A percentile compares a stretch with the other conserved stretches of the same genome.
phyloP scores from a whole-genome alignment of 805 yeast genomes.

The Candida glaebosa region DNA sequence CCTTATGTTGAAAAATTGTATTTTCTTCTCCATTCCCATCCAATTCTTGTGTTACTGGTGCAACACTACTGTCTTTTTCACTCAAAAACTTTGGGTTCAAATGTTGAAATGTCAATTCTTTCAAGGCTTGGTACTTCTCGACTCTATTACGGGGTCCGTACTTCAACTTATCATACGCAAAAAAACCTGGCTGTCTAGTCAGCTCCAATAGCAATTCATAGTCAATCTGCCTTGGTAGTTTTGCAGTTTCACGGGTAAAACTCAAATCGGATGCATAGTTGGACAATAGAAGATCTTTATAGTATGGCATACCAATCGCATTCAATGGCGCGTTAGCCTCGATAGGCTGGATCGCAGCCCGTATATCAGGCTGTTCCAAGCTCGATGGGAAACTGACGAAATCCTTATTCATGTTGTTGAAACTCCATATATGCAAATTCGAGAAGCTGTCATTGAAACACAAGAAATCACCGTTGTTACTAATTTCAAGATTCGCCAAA shows the following conservation, averaged over 20 bases:
- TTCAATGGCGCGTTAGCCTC: constrained; percentile 61
- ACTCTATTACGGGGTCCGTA: constrained; percentile 56
- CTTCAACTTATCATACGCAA: constrained; percentile 50
- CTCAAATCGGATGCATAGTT: constrained; percentile 69
- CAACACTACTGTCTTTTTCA: constrained; percentile 28
- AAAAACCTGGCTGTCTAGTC: constrained; percentile 13
- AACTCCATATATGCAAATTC: constrained; percentile 66
- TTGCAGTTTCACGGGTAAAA: constrained; percentile 59
- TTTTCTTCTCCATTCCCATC: constrained; percentile 2
- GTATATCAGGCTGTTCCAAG: constrained; percentile 55
- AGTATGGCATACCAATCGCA: constrained; percentile 82
- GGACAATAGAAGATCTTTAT: constrained; percentile 70
- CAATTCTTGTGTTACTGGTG: neutral
- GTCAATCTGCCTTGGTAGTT: constrained; percentile 54
- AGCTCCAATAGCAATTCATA: constrained; percentile 36
- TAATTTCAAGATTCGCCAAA: constrained; percentile 50
- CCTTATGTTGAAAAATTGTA: constrained; percentile 15
- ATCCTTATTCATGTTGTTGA: constrained; percentile 23
- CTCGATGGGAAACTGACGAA: constrained; percentile 35
- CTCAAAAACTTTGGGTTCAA: constrained; percentile 57
- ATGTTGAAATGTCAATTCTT: constrained; percentile 11
- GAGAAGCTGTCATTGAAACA: constrained; percentile 65
- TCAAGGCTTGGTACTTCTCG: constrained; percentile 37
- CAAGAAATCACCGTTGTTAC: constrained; percentile 73
- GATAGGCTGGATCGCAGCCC: constrained; percentile 21